Conservation (phyloP, 305 asterid genomes). For the Fraxinus ornus region DNA sequence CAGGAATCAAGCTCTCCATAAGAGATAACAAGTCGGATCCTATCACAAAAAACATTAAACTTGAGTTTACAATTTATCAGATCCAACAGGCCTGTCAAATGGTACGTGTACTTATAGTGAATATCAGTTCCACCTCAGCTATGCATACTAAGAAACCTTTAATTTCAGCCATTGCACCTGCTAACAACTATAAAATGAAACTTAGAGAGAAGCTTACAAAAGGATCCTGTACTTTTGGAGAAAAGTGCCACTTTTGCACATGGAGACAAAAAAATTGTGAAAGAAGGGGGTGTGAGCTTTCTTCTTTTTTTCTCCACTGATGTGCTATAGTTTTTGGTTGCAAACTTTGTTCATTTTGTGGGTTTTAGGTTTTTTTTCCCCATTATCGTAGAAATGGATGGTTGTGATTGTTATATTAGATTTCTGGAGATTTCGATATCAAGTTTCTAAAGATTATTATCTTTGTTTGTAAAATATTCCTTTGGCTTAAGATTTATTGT, state of each 20-base stretch:
- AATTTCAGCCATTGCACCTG: neutral
- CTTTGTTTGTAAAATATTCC: neutral
- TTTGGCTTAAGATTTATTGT: neutral
- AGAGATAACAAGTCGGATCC: neutral
- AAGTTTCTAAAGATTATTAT: neutral
- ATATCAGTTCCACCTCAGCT: neutral
- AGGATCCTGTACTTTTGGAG: neutral
- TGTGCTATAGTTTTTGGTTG: neutral
- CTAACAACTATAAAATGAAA: neutral
- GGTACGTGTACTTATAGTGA: too few relatives aligned
- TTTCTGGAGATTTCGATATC: neutral
- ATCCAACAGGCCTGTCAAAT: neutral
- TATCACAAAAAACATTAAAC: neutral
- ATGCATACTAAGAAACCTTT: neutral
- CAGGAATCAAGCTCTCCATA: neutral
- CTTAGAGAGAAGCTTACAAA: neutral
- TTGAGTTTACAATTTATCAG: constrained; percentile 5
- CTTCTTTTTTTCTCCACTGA: neutral
- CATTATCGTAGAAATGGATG: neutral
- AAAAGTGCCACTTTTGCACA: neutral
- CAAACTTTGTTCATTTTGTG: neutral
- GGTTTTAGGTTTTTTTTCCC: neutral
- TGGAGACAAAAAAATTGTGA: neutral
- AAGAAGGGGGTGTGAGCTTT: neutral
- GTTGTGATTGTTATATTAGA: neutral